Evolutionary conservation across 169 alveolate species (phyloP), one percentile per base, ranked within the genome.

Genomic region (Plasmodium falciparum): DNA sequence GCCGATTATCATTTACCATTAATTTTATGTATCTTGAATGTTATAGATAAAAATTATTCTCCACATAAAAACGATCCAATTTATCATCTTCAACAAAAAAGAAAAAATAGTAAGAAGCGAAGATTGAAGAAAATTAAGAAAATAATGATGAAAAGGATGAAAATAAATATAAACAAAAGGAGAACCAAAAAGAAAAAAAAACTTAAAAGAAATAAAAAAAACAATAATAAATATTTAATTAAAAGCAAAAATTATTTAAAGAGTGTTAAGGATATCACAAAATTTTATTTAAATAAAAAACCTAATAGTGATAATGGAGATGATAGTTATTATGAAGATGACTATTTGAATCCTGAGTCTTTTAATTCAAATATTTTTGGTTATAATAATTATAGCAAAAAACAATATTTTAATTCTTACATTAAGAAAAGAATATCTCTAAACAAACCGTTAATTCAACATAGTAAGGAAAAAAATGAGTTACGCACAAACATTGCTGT

Each of bases 1-100:
- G 90, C 90, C n/a, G 90, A 80, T 67, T 80, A 67, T 49, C 90
- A 80, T 62, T 67, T 80, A 26, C 83, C 90, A 3, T 49, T 80
- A n/a, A 69, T 80, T 2, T 24, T 80, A 54, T 80, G 83, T 13
- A 80, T 80, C 29, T 45, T 61, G 20, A 80, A 59, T 2, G 73
- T 80, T 24, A 15, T 80, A 22, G 72, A 72, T 3, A 45, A 7
- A 52, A 52, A 52, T 15, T n/a, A 12, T n/a, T 52, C 62, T n/a
- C 22, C 62, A 12, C n/a, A 52, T 52, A 52, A 12, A 12, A 39
- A 39, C 2, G 47, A 39, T 39, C 47, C 47, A 6, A 39, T 39
- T 39, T 39, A 39, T 39, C 9, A 39, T 39, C 47, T 39, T 39
- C 47, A 39, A 39, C 47, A 39, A 39, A 39, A 39, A 11, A 39